phyloP scores from a whole-genome alignment of 331 rosid genomes.

The Stylosanthes scabra region DNA sequence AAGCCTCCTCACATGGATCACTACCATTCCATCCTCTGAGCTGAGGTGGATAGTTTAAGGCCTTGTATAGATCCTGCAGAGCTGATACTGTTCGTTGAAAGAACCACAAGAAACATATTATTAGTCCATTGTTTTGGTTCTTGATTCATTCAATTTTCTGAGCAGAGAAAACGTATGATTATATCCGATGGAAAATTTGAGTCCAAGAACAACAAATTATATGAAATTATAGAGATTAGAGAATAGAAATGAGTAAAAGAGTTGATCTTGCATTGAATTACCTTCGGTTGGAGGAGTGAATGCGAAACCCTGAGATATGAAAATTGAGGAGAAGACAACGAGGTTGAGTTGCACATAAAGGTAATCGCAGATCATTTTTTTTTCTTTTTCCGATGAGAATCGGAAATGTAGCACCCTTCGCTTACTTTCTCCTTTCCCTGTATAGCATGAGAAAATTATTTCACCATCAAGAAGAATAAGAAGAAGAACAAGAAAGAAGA shows the following conservation, averaged over 20 bases:
- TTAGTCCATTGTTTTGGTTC: slow-evolving; percentile 20
- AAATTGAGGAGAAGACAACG: slow-evolving; percentile 49
- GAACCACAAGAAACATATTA: slow-evolving; percentile 11
- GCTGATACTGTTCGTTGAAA: slow-evolving; percentile 54
- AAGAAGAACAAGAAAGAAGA: neutral
- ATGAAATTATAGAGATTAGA: neutral
- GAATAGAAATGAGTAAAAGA: neutral
- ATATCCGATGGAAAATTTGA: neutral
- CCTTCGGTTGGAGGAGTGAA: slow-evolving; percentile 63
- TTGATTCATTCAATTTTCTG: slow-evolving; percentile 12
- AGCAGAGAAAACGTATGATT: slow-evolving; percentile 11
- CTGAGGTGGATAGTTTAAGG: slow-evolving; percentile 57
- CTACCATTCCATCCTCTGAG: slow-evolving; percentile 69
- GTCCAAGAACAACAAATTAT: neutral
- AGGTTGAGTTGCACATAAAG: slow-evolving; percentile 35
- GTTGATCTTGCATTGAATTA: slow-evolving; percentile 40
- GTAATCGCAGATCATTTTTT: slow-evolving; percentile 45
- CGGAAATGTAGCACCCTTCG: neutral
- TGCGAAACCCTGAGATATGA: slow-evolving; percentile 53
- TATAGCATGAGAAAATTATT: slow-evolving; percentile 8
- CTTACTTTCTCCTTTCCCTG: slow-evolving; percentile 33
- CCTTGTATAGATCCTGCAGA: slow-evolving; percentile 59
- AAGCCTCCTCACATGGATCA: slow-evolving; percentile 79
- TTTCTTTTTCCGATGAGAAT: slow-evolving; percentile 24
- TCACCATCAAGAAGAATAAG: neutral